phyloP scores from a whole-genome alignment of 768 basidiomycete species.

The Amanita polypyramis region DNA sequence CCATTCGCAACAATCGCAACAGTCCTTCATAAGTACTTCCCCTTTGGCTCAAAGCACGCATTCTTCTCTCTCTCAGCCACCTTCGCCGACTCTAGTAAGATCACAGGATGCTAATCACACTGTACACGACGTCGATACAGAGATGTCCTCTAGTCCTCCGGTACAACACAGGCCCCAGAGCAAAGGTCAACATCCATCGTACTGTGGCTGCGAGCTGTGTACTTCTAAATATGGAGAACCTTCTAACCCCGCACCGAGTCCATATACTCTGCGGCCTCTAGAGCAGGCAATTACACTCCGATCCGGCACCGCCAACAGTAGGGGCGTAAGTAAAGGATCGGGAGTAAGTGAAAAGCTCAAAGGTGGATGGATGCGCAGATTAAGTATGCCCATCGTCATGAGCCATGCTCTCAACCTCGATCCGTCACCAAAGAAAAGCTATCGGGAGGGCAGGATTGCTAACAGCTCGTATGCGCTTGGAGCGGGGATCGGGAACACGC shows the following conservation, averaged over 20 bases:
- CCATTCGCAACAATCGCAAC: neutral
- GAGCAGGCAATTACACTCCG: constrained; percentile 35
- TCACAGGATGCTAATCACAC: constrained; percentile 11
- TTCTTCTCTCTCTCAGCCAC: constrained; percentile 10
- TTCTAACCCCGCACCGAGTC: constrained; percentile 15
- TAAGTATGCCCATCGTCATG: constrained; percentile 64
- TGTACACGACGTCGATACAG: neutral
- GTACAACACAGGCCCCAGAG: constrained; percentile 9
- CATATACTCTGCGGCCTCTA: constrained; percentile 28
- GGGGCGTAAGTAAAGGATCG: constrained; percentile 11
- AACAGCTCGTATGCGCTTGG: constrained; percentile 16
- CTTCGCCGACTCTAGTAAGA: constrained; percentile 17
- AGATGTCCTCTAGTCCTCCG: neutral
- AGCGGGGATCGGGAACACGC: constrained; percentile 17
- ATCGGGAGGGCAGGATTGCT: constrained; percentile 18
- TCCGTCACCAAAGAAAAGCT: constrained; percentile 16
- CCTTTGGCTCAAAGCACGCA: neutral
- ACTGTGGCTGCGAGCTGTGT: constrained; percentile 59
- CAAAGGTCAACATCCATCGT: constrained; percentile 40
- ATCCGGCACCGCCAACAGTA: neutral
- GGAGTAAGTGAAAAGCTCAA: constrained; percentile 38
- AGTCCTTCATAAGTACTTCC: neutral
- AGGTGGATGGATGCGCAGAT: constrained; percentile 58
- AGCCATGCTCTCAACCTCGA: constrained; percentile 28
- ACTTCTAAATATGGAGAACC: constrained; percentile 44